Conservation (phyloP, 495 filamentous ascomycete species). For the Xanthoparmelia taractica region DNA sequence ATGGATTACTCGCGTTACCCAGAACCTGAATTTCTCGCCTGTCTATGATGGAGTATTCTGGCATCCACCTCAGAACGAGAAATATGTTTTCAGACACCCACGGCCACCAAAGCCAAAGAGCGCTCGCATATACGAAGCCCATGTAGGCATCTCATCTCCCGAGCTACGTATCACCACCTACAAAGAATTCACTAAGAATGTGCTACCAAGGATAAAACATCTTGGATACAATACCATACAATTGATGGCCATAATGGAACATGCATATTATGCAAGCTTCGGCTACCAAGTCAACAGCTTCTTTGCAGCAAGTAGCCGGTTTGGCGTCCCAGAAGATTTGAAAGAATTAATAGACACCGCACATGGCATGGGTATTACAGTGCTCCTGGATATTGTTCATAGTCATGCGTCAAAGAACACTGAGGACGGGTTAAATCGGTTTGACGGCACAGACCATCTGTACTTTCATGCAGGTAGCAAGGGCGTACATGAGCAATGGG, state of each 20-base stretch:
- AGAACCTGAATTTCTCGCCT: constrained; percentile 80
- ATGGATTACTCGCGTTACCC: constrained; percentile 95
- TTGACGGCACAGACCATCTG: constrained; percentile 87
- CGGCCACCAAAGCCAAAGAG: constrained; percentile 79
- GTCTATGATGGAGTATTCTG: constrained; percentile 94
- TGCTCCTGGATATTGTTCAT: constrained; percentile 93
- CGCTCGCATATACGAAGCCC: constrained; percentile 90
- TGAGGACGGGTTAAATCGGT: constrained; percentile 85
- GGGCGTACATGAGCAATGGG: constrained; percentile 88
- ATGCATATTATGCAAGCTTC: constrained; percentile 98
- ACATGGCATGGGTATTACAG: constrained; percentile 82
- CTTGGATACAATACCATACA: constrained; percentile 97
- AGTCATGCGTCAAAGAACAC: constrained; percentile 98
- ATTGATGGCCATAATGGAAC: constrained; percentile 98
- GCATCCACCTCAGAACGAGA: constrained; percentile 73
- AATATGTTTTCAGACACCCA: constrained; percentile 74
- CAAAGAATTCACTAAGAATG: constrained; percentile 90
- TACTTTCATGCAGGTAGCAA: constrained; percentile 87
- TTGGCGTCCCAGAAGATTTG: constrained; percentile 86
- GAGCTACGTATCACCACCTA: constrained; percentile 84
- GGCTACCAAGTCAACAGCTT: constrained; percentile 98
- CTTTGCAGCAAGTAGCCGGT: constrained; percentile 94
- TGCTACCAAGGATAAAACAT: constrained; percentile 82
- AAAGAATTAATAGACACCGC: constrained; percentile 96
- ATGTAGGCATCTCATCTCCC: constrained; percentile 93